Evolutionary conservation across 108 stramenopile species (phyloP).

Genomic region (Parietichytrium sp.): DNA sequence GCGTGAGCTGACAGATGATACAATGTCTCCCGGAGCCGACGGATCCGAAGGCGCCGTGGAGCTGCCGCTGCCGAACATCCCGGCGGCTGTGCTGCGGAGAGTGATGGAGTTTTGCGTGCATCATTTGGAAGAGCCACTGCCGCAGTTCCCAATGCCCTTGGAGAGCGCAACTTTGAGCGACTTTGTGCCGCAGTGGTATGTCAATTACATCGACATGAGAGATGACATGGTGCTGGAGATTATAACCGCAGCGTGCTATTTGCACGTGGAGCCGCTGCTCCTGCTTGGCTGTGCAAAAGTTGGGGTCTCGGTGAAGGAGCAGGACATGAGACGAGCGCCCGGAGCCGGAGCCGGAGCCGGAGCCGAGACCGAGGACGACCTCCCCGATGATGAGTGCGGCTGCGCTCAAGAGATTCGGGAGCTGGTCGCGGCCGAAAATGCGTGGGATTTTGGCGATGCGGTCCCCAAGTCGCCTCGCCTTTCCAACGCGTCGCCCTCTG

Average conservation of each 20-base stretch:
- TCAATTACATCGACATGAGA: slow-evolving; percentile 92
- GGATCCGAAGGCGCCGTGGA: slow-evolving; percentile 52
- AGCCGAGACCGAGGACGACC: too few relatives aligned
- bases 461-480: too few relatives aligned
- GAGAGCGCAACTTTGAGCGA: slow-evolving; percentile 88
- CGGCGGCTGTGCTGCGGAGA: slow-evolving; percentile 84
- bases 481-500: too few relatives aligned
- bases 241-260: slow-evolving; percentile 64
- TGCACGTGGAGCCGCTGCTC: slow-evolving; percentile 79
- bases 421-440: too few relatives aligned
- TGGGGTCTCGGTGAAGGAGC: slow-evolving; percentile 59
- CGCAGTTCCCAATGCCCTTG: slow-evolving; percentile 97
- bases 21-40: background rate
- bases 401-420: too few relatives aligned
- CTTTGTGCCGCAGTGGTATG: slow-evolving; percentile 98
- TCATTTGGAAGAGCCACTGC: slow-evolving; percentile 78
- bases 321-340: background rate
- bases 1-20: background rate
- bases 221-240: slow-evolving; percentile 96
- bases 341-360: too few relatives aligned
- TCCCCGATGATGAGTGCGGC: too few relatives aligned
- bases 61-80: slow-evolving; percentile 97
- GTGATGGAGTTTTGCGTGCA: slow-evolving; percentile 96
- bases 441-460: too few relatives aligned
- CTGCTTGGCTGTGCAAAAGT: slow-evolving; percentile 98